phyloP scores from a whole-genome alignment of 2,329 filamentous ascomycete species.

The Phyllosticta capitalensis region DNA sequence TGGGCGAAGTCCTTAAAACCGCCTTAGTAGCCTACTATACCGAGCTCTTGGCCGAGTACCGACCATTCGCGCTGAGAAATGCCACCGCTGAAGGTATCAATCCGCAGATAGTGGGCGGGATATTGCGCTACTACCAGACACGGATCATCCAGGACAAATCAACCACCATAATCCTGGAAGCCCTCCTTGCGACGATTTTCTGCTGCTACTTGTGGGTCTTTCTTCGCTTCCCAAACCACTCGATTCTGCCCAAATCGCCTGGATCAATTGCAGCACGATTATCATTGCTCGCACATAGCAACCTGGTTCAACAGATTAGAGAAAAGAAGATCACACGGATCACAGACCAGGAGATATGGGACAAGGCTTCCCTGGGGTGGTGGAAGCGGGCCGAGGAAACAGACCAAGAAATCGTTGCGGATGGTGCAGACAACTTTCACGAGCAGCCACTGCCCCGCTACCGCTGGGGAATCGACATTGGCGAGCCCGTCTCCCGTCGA shows the following conservation, averaged over 20 bases:
- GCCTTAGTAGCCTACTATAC: not conserved
- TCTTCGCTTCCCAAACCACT: not conserved
- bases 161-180: not conserved
- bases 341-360: not conserved
- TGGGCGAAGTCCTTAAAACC: not conserved
- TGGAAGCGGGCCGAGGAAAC: not conserved
- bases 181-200: not conserved
- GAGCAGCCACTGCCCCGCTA: not conserved
- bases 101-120: not conserved
- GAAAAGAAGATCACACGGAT: not conserved
- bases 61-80: not conserved
- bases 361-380: not conserved
- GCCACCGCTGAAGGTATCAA: not conserved
- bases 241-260: not conserved
- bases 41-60: not conserved
- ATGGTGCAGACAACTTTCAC: no score
- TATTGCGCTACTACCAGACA: not conserved
- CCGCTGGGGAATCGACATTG: not conserved
- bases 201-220: not conserved
- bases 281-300: not conserved
- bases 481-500: not conserved
- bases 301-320: not conserved
- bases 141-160: not conserved
- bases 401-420: not conserved
- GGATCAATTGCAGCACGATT: not conserved